These are phyloP conservation scores for Fusarium sororula DNA, from an alignment of 2,329 filamentous ascomycete species.

Conservation along the genomic window DNA sequence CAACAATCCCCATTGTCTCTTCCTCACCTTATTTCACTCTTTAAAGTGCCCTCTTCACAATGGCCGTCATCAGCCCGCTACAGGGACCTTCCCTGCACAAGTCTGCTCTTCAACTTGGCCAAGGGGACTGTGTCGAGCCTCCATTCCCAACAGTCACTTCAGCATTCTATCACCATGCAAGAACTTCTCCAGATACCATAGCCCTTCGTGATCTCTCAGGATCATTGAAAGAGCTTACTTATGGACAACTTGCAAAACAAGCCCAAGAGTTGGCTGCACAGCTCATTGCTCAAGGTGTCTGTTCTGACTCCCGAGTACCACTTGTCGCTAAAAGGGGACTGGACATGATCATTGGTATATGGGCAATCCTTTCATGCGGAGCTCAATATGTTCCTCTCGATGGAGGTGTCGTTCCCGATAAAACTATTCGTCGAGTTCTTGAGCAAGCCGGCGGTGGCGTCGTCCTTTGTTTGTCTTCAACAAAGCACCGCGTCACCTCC, in stretches of 20 bases:
- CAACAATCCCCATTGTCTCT: conserved; percentile 30
- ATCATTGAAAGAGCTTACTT: conserved; percentile 51
- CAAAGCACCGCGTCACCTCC: conserved; percentile 46
- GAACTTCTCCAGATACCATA: conserved; percentile 47
- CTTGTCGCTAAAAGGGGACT: conserved; percentile 64
- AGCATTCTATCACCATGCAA: conserved; percentile 52
- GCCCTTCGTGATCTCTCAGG: conserved; percentile 52
- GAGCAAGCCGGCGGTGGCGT: conserved; percentile 55
- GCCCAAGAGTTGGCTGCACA: conserved; percentile 54
- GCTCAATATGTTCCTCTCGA: conserved; percentile 70
- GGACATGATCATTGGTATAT: conserved; percentile 66
- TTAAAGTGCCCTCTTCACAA: conserved; percentile 1
- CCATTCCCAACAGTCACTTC: conserved; percentile 52
- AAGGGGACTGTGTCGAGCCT: conserved; percentile 33
- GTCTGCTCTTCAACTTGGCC: conserved; percentile 18
- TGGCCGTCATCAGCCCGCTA: background rate
- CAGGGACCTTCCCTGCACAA: conserved; percentile 1
- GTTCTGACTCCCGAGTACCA: conserved; percentile 59
- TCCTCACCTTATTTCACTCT: background rate
- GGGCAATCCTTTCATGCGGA: conserved; percentile 64
- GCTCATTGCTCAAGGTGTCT: conserved; percentile 52
- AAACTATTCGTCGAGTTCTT: conserved; percentile 59
- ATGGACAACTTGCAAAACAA: conserved; percentile 54
- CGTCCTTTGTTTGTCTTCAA: conserved; percentile 58
- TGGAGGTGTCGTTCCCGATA: conserved; percentile 60